phyloP scores from a whole-genome alignment of 2,329 filamentous ascomycete genomes.

The Ceratocystis huliohia region DNA sequence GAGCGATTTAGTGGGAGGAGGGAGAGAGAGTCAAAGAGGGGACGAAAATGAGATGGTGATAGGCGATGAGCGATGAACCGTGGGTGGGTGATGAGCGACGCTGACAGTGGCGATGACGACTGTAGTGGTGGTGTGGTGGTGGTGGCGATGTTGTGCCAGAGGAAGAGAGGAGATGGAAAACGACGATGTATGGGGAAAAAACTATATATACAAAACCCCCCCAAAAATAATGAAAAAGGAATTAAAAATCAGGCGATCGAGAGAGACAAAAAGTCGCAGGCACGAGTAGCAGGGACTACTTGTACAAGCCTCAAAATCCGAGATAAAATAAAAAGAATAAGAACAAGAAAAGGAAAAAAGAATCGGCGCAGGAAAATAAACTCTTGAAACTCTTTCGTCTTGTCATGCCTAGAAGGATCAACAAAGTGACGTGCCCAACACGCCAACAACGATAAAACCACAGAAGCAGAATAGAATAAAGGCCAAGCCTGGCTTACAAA shows the following conservation, averaged over 20 bases:
- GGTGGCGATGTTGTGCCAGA: background rate
- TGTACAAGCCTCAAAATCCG: background rate
- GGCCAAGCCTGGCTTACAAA: too few species aligned
- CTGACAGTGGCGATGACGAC: background rate
- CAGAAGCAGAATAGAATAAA: background rate
- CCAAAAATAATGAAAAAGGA: background rate
- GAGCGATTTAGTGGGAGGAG: background rate
- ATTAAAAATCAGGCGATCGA: background rate
- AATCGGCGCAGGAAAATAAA: background rate
- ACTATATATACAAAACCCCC: background rate
- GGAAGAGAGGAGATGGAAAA: background rate
- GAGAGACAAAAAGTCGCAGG: background rate
- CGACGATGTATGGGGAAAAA: too few species aligned
- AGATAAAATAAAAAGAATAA: background rate
- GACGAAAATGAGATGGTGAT: background rate
- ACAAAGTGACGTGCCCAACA: background rate
- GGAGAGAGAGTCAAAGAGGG: background rate
- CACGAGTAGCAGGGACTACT: background rate
- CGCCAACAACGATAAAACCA: background rate
- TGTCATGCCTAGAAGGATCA: constrained; percentile 3
- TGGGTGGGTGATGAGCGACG: background rate
- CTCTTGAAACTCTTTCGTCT: background rate
- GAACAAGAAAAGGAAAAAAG: background rate
- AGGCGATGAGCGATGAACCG: background rate
- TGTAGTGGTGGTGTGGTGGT: background rate